Conservation (phyloP, 441 rosid genomes). For the Jatropha multifida region DNA sequence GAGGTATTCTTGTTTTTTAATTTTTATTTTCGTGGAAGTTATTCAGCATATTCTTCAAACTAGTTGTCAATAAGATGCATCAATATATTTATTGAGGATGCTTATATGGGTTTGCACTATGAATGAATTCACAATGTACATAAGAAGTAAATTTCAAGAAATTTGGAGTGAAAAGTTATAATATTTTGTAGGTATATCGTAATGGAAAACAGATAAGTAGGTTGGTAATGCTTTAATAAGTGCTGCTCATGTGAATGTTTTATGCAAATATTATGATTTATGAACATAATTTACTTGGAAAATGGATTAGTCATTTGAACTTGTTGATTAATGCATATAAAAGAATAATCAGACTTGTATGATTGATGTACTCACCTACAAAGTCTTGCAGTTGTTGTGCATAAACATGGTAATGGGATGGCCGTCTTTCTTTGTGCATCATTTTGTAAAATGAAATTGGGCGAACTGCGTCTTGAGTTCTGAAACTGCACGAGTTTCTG, state of each 20-base stretch:
- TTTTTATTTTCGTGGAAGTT: background rate
- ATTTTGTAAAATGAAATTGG: background rate
- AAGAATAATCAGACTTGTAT: background rate
- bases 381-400: background rate
- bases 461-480: too few species aligned
- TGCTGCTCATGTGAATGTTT: background rate
- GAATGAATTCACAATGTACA: background rate
- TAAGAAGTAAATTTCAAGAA: background rate
- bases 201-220: background rate
- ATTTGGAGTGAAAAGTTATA: background rate
- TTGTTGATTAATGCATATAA: background rate
- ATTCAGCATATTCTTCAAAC: background rate
- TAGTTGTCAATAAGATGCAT: background rate
- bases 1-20: slow-evolving; percentile 51
- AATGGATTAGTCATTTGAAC: background rate
- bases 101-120: background rate
- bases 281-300: background rate
- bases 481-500: background rate
- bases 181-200: background rate
- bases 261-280: background rate
- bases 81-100: background rate
- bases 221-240: background rate
- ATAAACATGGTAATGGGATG: background rate
- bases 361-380: background rate
- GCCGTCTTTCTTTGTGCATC: background rate